Evolutionary conservation across 495 filamentous ascomycete genomes (phyloP).

Genomic region (Aspergillus cavernicola): DNA sequence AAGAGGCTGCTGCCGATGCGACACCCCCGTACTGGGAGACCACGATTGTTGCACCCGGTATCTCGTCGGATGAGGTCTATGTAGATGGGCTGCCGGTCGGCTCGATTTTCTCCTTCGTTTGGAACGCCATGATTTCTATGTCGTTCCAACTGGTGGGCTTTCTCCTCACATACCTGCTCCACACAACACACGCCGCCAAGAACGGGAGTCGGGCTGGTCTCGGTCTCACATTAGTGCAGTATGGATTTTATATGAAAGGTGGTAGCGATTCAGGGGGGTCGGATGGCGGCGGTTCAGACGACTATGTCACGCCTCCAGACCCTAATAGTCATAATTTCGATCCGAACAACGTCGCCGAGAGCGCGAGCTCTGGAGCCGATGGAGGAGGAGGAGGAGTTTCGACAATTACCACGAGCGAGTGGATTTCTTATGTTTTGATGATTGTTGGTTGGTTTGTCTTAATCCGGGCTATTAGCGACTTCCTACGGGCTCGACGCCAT

Average conservation of each 20-base stretch:
- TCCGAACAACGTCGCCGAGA: constrained; percentile 57
- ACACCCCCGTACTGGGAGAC: constrained; percentile 99
- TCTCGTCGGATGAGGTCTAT: constrained; percentile 85
- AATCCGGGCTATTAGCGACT: constrained; percentile 85
- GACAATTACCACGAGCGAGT: constrained; percentile 69
- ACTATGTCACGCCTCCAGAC: constrained; percentile 64
- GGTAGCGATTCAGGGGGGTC: constrained; percentile 39
- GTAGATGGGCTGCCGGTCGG: constrained; percentile 95
- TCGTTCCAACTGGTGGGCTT: constrained; percentile 98
- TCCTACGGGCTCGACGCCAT: constrained; percentile 78
- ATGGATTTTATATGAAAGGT: constrained; percentile 89
- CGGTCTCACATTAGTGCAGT: constrained; percentile 93
- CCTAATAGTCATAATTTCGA: constrained; percentile 91
- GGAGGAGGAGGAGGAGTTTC: constrained; percentile 33
- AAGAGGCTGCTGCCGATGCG: constrained; percentile 95
- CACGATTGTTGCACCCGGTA: constrained; percentile 89
- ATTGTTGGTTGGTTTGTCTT: constrained; percentile 97
- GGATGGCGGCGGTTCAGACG: constrained; percentile 46
- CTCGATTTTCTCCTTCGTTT: constrained; percentile 90
- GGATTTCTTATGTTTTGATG: constrained; percentile 92
- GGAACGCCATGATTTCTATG: constrained; percentile 98
- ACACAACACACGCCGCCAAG: constrained; percentile 97
- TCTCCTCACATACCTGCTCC: constrained; percentile 93
- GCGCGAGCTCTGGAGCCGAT: constrained; percentile 28
- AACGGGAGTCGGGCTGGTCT: constrained; percentile 93